Base-by-base conservation (phyloP, 345 rosid species). In the Arabidopsis suecica region DNA sequence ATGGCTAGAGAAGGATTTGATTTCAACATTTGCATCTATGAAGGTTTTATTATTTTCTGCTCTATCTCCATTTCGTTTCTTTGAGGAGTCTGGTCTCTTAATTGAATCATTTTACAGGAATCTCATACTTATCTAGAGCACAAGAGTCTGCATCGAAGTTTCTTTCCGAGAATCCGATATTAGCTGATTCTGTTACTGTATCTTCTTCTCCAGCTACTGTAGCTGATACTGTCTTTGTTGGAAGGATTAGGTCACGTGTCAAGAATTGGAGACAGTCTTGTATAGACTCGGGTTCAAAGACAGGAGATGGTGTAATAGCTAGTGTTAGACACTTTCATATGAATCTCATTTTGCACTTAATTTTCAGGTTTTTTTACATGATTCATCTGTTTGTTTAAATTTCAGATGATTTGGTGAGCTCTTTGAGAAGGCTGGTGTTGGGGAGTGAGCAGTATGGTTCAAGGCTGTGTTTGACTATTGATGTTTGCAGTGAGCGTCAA, bases 1-100 rank as follows among this genome's bases (percentile, higher is more conserved):
- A 88, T 94, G 98, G 95, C 89, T 58, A 84, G 76, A 9, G 88
- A 90, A 80, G 96, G 95, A 23, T 91, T 91, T 49, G 96, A 94
- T 81, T 91, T 94, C 71, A 94, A 91, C 79, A 79, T 91, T 57
- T 94, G 97, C 70, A 86, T 94, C 55, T 82, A 88, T 74, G 86
- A 94, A 70, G 98, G 98, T 91, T 32, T 32, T 56, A 10, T 7
- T 14, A 1, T 38, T 0, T 48, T 18, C 47, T 36, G 2, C 20
- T 11, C 61, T 55, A 16, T 76, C 60, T 47, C 61, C 6, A 18
- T 5, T 55, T 37, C 5, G 20, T 62, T 54, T 70, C 61, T 11
- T 12, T 34, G 23, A 56, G 50, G 61, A 42, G 38, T 70, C 3
- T 70, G 54, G n/a, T 60, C 40, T 64, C 49, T 63, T 32, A 20